Base-by-base conservation (phyloP, 1,284 basidiomycete species). In the Ustilago crameri region DNA sequence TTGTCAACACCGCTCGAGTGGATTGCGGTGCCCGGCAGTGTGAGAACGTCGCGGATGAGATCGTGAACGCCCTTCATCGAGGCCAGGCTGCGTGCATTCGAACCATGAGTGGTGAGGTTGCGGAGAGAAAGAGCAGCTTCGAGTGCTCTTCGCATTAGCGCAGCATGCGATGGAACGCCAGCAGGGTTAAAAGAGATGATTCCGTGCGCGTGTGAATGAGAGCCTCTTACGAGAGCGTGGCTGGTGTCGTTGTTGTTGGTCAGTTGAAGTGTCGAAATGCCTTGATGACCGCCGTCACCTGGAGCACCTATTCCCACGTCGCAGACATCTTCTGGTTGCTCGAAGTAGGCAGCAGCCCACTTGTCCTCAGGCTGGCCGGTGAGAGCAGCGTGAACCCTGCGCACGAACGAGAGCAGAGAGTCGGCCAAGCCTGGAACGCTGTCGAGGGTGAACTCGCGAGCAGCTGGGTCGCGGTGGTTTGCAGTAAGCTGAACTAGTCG, bases 401-500 rank as follows among this genome's bases (percentile, higher is more conserved):
- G 51, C 10, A 77, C 64, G 46, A 67, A 78, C 24, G 58, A 58
- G 23, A 81, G 54, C 24, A 82, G 58, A 7, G 63, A 68, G 17
- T 80, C 81, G 23, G 63, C 64, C 5, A 82, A 51, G 14, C 81
- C 81, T 0, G 77, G 75, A 4, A 75, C 70, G 37, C 62, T 58
- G 18, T 75, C 70, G 10, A 81, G 55, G 26, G 59, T 61, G 15
- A 67, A 61, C 12, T 67, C 64, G 42, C 64, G 64, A 17, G 64
- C 45, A 5, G 58, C 53, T 20, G 46, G 53, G 14, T 64, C 58
- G 27, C 67, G 55, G 26, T 66, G 55, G 18, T 56, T 59, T 47
- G 52, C 56, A 2, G 70, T 69, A 37, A 70, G 54, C 23, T 55
- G 27, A 10, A 75, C 61, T 18, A 82, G 76, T 15, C 75, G 69